Evolutionary conservation across 108 stramenopile species (phyloP).

Genomic region (Aurantiochytrium sp.): DNA sequence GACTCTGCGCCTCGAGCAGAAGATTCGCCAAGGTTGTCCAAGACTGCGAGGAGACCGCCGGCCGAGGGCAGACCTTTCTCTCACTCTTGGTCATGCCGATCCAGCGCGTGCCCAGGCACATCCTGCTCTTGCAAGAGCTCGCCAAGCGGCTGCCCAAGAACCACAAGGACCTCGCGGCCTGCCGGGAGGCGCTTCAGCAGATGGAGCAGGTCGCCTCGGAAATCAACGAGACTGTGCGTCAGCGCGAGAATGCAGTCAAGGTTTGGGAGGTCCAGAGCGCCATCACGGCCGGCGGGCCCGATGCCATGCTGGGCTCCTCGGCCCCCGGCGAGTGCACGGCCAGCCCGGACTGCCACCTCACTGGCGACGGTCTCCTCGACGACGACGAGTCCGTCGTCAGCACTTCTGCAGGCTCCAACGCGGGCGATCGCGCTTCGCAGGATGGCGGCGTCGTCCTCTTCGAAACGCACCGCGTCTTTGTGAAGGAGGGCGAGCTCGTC

Average conservation of each 20-base stretch:
- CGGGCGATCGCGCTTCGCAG: too few species aligned
- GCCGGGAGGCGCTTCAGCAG: neutral
- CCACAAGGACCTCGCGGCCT: neutral
- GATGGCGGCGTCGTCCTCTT: neutral
- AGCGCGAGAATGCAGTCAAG: neutral
- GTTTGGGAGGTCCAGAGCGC: neutral
- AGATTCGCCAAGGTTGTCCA: neutral
- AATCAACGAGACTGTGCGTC: neutral
- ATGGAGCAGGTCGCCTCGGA: neutral
- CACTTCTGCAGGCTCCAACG: too few species aligned
- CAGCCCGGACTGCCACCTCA: too few species aligned
- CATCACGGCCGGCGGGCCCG: neutral
- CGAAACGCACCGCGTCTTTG: neutral
- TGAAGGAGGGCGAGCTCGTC: neutral
- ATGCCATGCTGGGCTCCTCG: too few species aligned
- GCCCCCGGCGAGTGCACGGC: neutral
- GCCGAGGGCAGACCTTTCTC: neutral
- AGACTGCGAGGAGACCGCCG: neutral
- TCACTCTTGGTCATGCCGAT: neutral
- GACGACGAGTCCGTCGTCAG: too few species aligned
- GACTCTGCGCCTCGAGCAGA: neutral
- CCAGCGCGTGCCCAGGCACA: neutral
- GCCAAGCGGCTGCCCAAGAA: neutral
- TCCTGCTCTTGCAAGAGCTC: neutral
- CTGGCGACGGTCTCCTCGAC: too few species aligned